phyloP scores from a whole-genome alignment of 495 filamentous ascomycete genomes.

The Aspergillus steynii region DNA sequence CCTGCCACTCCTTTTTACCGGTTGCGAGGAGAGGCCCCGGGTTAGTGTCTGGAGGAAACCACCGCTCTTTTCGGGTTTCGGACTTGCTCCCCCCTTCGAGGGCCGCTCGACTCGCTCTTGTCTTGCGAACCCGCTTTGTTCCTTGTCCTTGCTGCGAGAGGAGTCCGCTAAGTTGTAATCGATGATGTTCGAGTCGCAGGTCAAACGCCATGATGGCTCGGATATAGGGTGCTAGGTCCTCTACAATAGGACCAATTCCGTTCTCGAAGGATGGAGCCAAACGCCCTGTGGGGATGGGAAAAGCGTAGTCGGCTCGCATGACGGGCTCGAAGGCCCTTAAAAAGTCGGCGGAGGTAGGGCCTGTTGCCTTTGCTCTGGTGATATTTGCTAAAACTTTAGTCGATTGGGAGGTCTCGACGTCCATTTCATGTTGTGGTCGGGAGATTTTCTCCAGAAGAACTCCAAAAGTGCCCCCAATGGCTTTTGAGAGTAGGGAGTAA shows the following conservation, averaged over 20 bases:
- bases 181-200: slow-evolving; percentile 63
- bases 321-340: slow-evolving; percentile 37
- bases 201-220: slow-evolving; percentile 79
- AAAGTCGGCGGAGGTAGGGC: slow-evolving; percentile 22
- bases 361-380: slow-evolving; percentile 15
- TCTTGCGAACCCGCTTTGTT: slow-evolving; percentile 69
- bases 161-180: slow-evolving; percentile 61
- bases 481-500: slow-evolving; percentile 37
- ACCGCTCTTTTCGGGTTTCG: slow-evolving; percentile 70
- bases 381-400: slow-evolving; percentile 28
- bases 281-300: slow-evolving; percentile 30
- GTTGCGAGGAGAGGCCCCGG: slow-evolving; percentile 63
- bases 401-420: slow-evolving; percentile 26
- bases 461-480: slow-evolving; percentile 37
- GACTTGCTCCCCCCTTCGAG: slow-evolving; percentile 77
- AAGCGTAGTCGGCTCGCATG: slow-evolving; percentile 32
- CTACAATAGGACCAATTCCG: slow-evolving; percentile 57
- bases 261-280: slow-evolving; percentile 70
- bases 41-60: slow-evolving; percentile 72
- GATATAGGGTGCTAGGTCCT: slow-evolving; percentile 83
- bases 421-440: slow-evolving; percentile 28
- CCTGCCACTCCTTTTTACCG: slow-evolving; percentile 64
- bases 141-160: slow-evolving; percentile 53
- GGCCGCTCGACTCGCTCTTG: slow-evolving; percentile 77
- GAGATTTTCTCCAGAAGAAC: slow-evolving; percentile 34